Conservation (phyloP, 2,329 filamentous ascomycete genomes). For the Fusarium praegraminearum region DNA sequence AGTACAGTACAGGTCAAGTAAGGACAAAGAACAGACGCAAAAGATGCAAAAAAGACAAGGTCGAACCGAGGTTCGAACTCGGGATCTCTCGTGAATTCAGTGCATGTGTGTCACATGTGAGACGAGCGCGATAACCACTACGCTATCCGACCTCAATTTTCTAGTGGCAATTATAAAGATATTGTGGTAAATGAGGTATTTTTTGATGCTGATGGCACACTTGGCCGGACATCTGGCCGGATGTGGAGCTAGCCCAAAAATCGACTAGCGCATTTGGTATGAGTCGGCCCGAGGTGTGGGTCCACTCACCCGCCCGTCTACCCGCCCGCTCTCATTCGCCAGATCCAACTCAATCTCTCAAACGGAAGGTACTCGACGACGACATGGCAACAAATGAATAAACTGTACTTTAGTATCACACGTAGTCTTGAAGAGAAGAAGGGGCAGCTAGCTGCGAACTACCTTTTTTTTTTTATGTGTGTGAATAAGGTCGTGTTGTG, state of each 20-base stretch:
- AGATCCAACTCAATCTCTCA: not conserved
- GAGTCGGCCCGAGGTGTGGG: not conserved
- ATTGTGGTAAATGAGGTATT: not conserved
- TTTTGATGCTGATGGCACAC: not conserved
- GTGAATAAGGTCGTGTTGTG: no score
- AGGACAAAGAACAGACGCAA: no score
- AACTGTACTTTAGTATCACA: no score
- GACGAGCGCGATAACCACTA: constrained; percentile 18
- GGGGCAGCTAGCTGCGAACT: no score
- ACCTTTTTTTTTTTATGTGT: no score
- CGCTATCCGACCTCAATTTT: constrained; percentile 8
- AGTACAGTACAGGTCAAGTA: no score
- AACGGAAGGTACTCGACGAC: not conserved
- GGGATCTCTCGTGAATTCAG: no score
- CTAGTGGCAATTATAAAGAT: not conserved
- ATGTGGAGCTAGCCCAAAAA: not conserved
- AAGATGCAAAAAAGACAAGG: no score
- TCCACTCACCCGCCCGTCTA: accelerated
- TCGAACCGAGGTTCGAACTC: no score
- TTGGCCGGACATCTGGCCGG: no score
- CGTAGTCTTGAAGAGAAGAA: not conserved
- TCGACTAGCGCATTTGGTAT: accelerated
- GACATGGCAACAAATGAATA: not conserved
- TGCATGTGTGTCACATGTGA: no score
- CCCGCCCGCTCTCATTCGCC: not conserved